Base-by-base conservation (phyloP, 2,329 filamentous ascomycete species). In the Aureobasidium sp. region DNA sequence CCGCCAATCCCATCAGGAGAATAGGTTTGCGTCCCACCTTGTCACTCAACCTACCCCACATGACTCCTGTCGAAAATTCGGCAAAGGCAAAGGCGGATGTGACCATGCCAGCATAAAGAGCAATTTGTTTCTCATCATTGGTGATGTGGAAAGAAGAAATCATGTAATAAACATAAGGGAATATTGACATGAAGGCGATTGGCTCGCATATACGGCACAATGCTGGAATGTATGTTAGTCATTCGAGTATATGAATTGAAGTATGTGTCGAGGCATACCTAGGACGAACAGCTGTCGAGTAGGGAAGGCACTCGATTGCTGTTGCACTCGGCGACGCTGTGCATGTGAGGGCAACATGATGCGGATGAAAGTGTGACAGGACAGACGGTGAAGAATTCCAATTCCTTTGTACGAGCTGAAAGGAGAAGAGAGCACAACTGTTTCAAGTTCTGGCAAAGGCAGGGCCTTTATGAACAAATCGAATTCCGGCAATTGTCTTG, bases 161-260 rank as follows among this genome's bases (percentile, higher is more conserved):
- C 94, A 99, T 97, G 79, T 89, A 93, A 79, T 96, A 97, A 69
- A 96, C 91, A 76, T 97, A 99, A 1, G 94, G 94, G 73, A 99
- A 97, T 69, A 97, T 97, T 60, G 92, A 97, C 91, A 97, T 97
- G 81, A 99, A 97, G 6, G 94, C 94, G 75, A 99, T 97, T 58
- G 94, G 94, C 74, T 99, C 94, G 80, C 91, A 97, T 79, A 99
- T 93, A 72, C 94, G 88, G 77, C 92, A 96, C 71, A 96, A 82
- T 50, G 91, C 92, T 46, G 95, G 66, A 12, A 27, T 32, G 12
- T 6, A 27, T 20, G 48, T 55, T 5, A 62, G 50, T 8, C 41
- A 32, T 27, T 8, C 34, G 53, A 23, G 32, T 32, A 10, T 29
- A 27, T 23, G 32, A 32, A 13, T 26, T 26, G 44, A 6, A 65